Evolutionary conservation across 257 asterid genomes (phyloP), one percentile per base, ranked within the genome.

Genomic region (Plantago ovata): DNA sequence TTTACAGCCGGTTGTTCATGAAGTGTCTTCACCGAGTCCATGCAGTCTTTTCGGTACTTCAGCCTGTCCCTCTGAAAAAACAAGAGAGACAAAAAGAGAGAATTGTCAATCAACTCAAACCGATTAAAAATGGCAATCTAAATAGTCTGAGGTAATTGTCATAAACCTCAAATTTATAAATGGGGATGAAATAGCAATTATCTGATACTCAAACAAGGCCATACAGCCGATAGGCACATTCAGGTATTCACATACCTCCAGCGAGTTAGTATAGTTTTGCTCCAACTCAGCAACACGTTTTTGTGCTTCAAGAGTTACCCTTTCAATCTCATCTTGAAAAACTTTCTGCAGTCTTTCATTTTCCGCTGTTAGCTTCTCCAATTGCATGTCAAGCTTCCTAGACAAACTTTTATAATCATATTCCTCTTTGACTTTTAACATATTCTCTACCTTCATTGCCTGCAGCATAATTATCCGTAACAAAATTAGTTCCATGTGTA

Each of bases 371-470:
- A 83, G 75, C 74, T 83, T 81, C 75, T 85, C 95, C 67, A 85
- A 56, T 64, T 85, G 87, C 38, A 78, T 74, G 54, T 85, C 95
- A 65, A 89, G 95, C 72, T 78, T 81, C 78, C 91, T 79, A n/a
- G 95, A 81, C 65, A 83, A 85, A 74, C 90, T 79, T 77, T 79
- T 85, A 76, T 85, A 88, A 74, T 88, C 96, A 72, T 83, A 88
- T 74, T 85, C 95, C 76, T 85, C 94, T 70, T 85, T 88, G 38
- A 85, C 65, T 76, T 83, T 88, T 69, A 88, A 64, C 96, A 81
- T 85, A 68, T 88, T 88, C 84, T 88, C 94, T 53, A 89, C 94
- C 76, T 89, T 89, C 95, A 85, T 83, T 51, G 96, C 96, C 96
- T 89, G 90, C 43, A 67, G 51, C 53, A 53, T 16, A 41, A 21